These are phyloP conservation scores for Raffaelea albimanens DNA, from an alignment of 2,329 filamentous ascomycete genomes.

Conservation along the genomic window DNA sequence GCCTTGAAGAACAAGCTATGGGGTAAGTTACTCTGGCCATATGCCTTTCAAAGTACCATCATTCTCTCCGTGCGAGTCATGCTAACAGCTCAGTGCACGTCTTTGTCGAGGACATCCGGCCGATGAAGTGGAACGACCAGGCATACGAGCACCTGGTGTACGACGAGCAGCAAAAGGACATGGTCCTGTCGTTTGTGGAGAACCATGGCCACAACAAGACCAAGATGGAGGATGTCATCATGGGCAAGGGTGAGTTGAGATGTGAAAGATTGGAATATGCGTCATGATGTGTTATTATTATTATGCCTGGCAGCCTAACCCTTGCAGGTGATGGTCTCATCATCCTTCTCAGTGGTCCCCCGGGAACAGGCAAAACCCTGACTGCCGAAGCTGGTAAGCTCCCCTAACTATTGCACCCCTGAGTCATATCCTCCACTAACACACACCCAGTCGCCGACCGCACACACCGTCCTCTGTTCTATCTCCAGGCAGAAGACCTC, in stretches of 20 bases:
- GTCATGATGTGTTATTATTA: too few species aligned
- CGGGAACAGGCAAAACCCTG: constrained; percentile 36
- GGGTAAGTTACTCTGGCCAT: constrained; percentile 21
- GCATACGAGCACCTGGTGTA: constrained; percentile 38
- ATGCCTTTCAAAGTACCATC: not conserved
- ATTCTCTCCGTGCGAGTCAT: not conserved
- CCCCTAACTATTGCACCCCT: not conserved
- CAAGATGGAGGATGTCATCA: constrained; percentile 29
- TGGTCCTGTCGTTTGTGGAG: constrained; percentile 37
- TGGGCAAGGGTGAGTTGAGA: constrained; percentile 24
- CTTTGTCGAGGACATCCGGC: constrained; percentile 30
- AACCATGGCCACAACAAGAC: constrained; percentile 23
- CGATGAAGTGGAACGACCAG: constrained; percentile 33
- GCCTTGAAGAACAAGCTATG: constrained; percentile 36
- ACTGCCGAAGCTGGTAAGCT: constrained; percentile 22
- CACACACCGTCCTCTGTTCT: constrained; percentile 32
- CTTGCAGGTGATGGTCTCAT: constrained; percentile 26
- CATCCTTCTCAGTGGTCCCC: constrained; percentile 25
- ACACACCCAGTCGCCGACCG: constrained; percentile 27
- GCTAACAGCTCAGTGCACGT: constrained; percentile 17
- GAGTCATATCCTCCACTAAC: not conserved
- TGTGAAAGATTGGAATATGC: too few species aligned
- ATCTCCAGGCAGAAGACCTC: constrained; percentile 35
- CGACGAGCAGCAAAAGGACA: constrained; percentile 35
- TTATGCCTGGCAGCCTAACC: too few species aligned